These are phyloP conservation scores for Lepidium sativum DNA, from an alignment of 345 rosid species.

Conservation along the genomic window DNA sequence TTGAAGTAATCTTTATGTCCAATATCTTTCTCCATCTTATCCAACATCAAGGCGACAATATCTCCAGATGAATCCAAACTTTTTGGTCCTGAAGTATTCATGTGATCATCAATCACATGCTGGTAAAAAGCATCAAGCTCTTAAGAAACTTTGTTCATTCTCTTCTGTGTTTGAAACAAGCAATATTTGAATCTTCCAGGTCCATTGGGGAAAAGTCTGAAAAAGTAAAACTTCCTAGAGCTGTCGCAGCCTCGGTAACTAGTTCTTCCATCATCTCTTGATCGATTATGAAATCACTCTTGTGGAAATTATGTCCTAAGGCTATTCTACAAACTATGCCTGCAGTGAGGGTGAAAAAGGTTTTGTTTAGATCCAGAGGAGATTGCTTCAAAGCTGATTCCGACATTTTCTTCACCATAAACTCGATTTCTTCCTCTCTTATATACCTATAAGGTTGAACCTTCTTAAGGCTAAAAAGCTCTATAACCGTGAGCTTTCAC, in stretches of 20 bases:
- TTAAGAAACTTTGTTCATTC: constrained; percentile 22
- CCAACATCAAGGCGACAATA: constrained; percentile 12
- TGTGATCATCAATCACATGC: constrained; percentile 41
- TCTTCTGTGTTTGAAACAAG: constrained; percentile 17
- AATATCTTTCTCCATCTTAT: not conserved
- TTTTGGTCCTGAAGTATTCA: constrained; percentile 11
- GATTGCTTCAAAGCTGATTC: constrained; percentile 1
- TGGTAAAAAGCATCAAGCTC: constrained; percentile 35
- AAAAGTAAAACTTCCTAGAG: constrained; percentile 1
- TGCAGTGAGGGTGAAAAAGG: constrained; percentile 12
- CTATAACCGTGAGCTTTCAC: constrained; percentile 23
- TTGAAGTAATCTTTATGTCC: not conserved
- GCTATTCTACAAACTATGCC: constrained; percentile 30
- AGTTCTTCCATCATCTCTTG: not conserved
- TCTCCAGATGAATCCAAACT: not conserved
- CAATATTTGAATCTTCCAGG: constrained; percentile 33
- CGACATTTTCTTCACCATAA: constrained; percentile 12
- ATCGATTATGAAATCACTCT: constrained; percentile 1
- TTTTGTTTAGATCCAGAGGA: constrained; percentile 23
- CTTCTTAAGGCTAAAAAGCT: constrained; percentile 33
- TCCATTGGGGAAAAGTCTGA: constrained; percentile 27
- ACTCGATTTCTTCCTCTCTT: constrained; percentile 34
- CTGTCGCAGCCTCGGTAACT: not conserved
- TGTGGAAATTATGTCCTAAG: constrained; percentile 35
- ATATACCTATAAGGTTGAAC: constrained; percentile 24